Base-by-base conservation (phyloP, 805 yeast species). In the Ogataea methanolica region DNA sequence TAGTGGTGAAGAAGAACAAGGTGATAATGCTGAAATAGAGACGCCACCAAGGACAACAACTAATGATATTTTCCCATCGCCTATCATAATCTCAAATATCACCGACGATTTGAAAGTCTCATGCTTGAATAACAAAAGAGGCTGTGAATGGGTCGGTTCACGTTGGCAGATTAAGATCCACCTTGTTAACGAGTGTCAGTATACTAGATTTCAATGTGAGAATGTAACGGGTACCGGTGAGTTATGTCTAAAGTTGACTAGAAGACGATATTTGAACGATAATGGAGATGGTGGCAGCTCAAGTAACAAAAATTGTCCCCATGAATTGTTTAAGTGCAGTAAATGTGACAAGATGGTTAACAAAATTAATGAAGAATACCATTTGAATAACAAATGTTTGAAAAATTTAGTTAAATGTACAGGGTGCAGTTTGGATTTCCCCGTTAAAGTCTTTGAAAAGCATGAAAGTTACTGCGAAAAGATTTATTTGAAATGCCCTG, bases 151-250 rank as follows among this genome's bases (percentile, higher is more conserved):
- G 79, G 55, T 52, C 5, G 85, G 84, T 3, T 70, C 77, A 46
- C 65, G 88, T 21, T 82, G 88, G 84, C 73, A 75, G 45, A 56
- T 82, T 6, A 73, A 73, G 43, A 71, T 65, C 39, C 89, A 83
- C 62, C 60, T 78, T 3, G 61, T 56, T 2, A 55, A 58, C 12
- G 70, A 67, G 6, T 76, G 82, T 49, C 61, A 48, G 22, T 69
- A 49, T 54, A 71, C 72, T 0, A 52, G 64, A 33, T 69, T 76
- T 8, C 53, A 47, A 26, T 76, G 82, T 51, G 57, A 52, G 31
- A 48, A 8, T 43, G 48, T 15, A 53, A 50, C 26, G 2, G 22
- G 26, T n/a, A 37, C 21, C n/a, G 55, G 53, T 7, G 42, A 42
- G 21, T 37, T 45, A 8, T 58, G 63, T 46, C 53, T 49, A 15